Conservation (phyloP, 2,329 filamentous ascomycete genomes). For the Neofusicoccum laricinum region DNA sequence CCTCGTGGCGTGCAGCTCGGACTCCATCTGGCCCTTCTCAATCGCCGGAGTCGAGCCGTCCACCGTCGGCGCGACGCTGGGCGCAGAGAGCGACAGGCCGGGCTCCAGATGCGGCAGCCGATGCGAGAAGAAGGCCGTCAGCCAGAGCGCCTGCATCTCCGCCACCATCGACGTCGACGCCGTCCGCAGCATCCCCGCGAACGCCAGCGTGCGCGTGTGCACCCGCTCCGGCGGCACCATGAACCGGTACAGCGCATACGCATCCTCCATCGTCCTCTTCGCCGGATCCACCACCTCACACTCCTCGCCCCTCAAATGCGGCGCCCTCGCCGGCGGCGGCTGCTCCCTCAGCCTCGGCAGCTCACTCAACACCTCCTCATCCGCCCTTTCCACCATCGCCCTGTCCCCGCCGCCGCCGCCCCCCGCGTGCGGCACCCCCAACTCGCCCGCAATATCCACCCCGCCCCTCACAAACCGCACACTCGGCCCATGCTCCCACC, state of each 20-base stretch:
- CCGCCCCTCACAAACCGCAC: constrained; percentile 44
- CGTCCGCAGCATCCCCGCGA: constrained; percentile 38
- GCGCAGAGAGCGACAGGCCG: background rate
- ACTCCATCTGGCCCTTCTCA: background rate
- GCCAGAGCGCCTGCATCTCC: constrained; percentile 41
- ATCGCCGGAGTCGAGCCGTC: background rate
- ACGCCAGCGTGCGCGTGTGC: constrained; percentile 35
- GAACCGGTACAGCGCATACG: constrained; percentile 46
- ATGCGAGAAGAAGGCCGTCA: constrained; percentile 61
- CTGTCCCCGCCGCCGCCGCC: constrained; percentile 10
- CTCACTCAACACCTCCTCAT: constrained; percentile 50
- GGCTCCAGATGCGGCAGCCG: constrained; percentile 35
- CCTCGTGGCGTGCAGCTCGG: background rate
- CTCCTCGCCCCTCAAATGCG: background rate
- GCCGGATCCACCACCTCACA: background rate
- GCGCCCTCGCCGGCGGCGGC: background rate
- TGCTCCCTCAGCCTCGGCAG: constrained; percentile 49
- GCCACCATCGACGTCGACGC: constrained; percentile 36
- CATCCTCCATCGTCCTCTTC: constrained; percentile 15
- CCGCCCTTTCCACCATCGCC: constrained; percentile 33
- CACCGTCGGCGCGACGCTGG: background rate
- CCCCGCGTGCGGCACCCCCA: constrained; percentile 21
- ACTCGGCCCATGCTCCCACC: constrained; percentile 54
- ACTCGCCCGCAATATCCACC: constrained; percentile 18
- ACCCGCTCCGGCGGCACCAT: constrained; percentile 38